Evolutionary conservation across 768 basidiomycete genomes (phyloP), one percentile per base, ranked within the genome.

Genomic region (Clitopilus passeckerianus): DNA sequence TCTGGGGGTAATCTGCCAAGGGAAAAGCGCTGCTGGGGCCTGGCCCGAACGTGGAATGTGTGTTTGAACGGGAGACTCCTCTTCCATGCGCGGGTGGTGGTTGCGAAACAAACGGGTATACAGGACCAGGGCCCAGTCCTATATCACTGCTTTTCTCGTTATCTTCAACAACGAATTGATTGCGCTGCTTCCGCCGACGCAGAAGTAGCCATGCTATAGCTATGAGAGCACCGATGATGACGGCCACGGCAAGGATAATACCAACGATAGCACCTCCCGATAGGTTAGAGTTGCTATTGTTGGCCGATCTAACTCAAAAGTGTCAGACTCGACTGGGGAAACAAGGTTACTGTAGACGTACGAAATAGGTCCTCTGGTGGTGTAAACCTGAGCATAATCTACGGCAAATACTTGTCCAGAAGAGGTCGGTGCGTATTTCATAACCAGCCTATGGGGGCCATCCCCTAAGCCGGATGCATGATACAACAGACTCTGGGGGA

Each of bases 401-500:
- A 55, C 33, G 16, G 54, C 54, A 5, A 55, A 37, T 0, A 55
- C 54, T 34, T 55, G 24, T 10, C 35, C 27, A 24, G 54, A 55
- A 4, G 54, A 30, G 6, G 54, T 34, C 16, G 54, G 33, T 24
- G 27, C 24, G 5, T 55, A 55, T 34, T 18, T 37, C 4, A 55
- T n/a, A n/a, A 18, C 23, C 30, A 55, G 22, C 16, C n/a, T 2
- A 22, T 55, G 54, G 10, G 24, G 66, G 3, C 70, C 70, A 10
- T 62, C 34, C n/a, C 71, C 70, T 8, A 68, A 58, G 59, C 61
- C 59, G 37, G 64, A 59, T 1, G 65, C 63, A 54, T 70, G 66
- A 60, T 70, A 72, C 10, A 72, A 57, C 56, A 72, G 33, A 3
- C 67, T 67, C 57, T 71, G 70, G 5, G 71, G 54, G 16, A 58